Evolutionary conservation across 2,329 filamentous ascomycete genomes (phyloP), one percentile per base, ranked within the genome.

Genomic region (Colletotrichum australisinense): DNA sequence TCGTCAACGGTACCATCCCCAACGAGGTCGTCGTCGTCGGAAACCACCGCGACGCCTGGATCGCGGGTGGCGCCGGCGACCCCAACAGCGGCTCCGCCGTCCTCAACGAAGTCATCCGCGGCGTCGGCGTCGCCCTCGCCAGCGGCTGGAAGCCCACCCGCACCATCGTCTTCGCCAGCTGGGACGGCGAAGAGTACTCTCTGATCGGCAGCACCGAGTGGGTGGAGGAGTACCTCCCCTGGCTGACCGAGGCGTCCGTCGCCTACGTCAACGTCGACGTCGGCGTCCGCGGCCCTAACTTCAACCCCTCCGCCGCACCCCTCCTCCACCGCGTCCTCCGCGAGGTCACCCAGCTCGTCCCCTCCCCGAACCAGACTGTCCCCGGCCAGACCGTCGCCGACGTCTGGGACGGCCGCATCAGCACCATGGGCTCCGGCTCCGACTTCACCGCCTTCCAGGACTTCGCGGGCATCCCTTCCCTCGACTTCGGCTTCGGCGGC

Each of bases 21-120:
- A 92, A 98, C 77, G 95, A 98, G 79, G 95, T 98, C 1, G 87
- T 99, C 58, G 88, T 99, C 4, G 85, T 98, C 38, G 95, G 95
- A n/a, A 98, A 97, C 79, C 95, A 98, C 79, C 91, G 95, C 42
- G 95, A 98, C 82, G 94, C 95, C 0, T 97, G 94, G 94, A 93
- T 96, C 78, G 92, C 92, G 32, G 94, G 94, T n/a, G 94, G 94
- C 28, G 93, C 94, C 19, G 93, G 88, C 14, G 94, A 97, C 77
- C 94, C 94, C 1, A 96, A 96, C 85, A 94, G 92, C 75, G 94
- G 94, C 74, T 95, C 93, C 19, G 93, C 94, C 4, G 90, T 92
- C 0, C 82, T 97, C 57, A 95, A 95, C 76, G 94, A 97, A 77
- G 91, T 95, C 1, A 89, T 95, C 63, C 90, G 93, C 66, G 91